Evolutionary conservation across 441 rosid species (phyloP).

Genomic region (Mallotus repandus): DNA sequence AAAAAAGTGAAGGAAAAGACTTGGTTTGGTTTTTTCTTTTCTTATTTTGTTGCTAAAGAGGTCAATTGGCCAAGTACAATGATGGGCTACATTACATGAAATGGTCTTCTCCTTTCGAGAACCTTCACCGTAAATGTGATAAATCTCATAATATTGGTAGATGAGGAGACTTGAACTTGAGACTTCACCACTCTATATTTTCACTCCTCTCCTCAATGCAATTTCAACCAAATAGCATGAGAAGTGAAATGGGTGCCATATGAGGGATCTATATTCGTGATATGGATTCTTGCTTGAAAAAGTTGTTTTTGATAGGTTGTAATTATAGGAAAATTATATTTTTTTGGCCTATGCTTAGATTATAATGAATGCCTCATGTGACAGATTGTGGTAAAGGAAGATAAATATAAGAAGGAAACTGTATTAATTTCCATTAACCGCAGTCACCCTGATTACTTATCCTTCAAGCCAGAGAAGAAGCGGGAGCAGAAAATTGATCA

Average conservation of each 20-base stretch:
- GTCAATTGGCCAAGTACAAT: too few species aligned
- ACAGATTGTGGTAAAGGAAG: slow-evolving; percentile 83
- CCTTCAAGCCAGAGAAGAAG: slow-evolving; percentile 84
- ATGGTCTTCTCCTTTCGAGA: not conserved
- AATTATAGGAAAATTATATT: not conserved
- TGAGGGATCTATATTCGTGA: not conserved
- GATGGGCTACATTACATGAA: not conserved
- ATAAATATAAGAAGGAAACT: slow-evolving; percentile 83
- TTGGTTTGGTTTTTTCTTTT: not conserved
- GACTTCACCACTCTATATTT: too few species aligned
- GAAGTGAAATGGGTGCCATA: not conserved
- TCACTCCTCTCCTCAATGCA: not conserved
- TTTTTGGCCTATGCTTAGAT: slow-evolving; percentile 5
- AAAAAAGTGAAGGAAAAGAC: not conserved
- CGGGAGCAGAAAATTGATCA: slow-evolving; percentile 48
- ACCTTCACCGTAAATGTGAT: too few species aligned
- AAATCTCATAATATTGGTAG: too few species aligned
- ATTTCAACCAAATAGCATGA: not conserved
- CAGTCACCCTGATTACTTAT: slow-evolving; percentile 54
- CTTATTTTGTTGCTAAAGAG: too few species aligned
- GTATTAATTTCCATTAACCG: slow-evolving; percentile 64
- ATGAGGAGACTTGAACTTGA: too few species aligned
- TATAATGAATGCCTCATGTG: slow-evolving; percentile 18
- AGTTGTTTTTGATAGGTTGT: not conserved
- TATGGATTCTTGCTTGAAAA: not conserved